Conservation (phyloP, 257 asterid species). For the Vinca minor region DNA sequence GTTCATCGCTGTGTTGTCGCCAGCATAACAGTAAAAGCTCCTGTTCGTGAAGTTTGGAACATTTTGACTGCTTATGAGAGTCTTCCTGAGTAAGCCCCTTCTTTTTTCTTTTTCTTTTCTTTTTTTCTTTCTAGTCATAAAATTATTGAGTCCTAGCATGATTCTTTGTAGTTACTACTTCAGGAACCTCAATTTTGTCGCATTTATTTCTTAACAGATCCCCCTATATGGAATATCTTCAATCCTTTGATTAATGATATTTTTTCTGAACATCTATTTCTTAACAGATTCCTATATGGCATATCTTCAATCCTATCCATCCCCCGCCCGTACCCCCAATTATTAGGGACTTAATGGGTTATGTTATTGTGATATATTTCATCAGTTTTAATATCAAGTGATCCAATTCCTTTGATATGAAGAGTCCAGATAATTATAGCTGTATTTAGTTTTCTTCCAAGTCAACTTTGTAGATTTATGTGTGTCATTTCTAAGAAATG, state of each 20-base stretch:
- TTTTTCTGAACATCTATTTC: no score
- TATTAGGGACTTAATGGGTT: no score
- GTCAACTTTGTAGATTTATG: background rate
- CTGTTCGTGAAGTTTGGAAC: conserved; percentile 83
- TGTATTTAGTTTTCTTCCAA: background rate
- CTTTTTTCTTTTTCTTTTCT: background rate
- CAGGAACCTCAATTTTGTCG: conserved; percentile 2
- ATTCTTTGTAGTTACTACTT: background rate
- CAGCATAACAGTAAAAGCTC: conserved; percentile 85
- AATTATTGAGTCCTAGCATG: no score
- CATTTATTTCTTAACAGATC: background rate
- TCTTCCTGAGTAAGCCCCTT: conserved; percentile 71
- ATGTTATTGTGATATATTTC: background rate
- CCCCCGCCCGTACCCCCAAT: no score
- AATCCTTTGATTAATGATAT: no score
- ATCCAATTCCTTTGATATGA: background rate
- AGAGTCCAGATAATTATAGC: background rate
- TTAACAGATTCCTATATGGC: background rate
- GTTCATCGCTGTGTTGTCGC: conserved; percentile 93
- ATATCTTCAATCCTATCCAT: background rate
- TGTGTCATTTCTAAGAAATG: background rate
- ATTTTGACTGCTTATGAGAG: conserved; percentile 80
- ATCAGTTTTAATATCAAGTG: background rate
- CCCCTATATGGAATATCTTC: background rate
- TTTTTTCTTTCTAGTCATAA: background rate